Evolutionary conservation across 2,329 filamentous ascomycete species (phyloP), one percentile per base, ranked within the genome.

Genomic region (Alternaria triticina): DNA sequence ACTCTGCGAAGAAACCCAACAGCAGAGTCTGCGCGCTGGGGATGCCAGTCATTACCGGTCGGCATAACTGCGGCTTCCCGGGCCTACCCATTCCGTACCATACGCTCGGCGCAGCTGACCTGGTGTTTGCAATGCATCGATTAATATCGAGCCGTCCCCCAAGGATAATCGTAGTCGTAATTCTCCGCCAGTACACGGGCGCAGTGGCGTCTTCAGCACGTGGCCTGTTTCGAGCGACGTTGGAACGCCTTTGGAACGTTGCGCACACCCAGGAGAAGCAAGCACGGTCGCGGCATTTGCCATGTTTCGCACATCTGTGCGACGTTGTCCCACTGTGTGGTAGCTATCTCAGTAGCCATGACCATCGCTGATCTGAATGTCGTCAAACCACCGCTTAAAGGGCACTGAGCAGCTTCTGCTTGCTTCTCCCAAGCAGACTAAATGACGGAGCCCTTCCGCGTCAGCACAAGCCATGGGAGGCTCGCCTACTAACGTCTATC

Each of bases 111-210:
- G 20, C 36, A 28, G 45, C 25, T n/a, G 27, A 17, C 6, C 22
- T 51, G 15, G 15, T 45, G 54, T 51, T 51, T 45, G 25, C 36
- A 33, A 59, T 30, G 40, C 56, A 30, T 54, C 43, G 40, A 55
- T 59, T 54, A 62, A 62, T 49, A 20, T 55, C 60, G 50, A 50
- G 60, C 55, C 55, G 50, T 4, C 50, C 20, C 30, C 22, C 25
- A 62, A 50, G 56, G 49, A 17, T 49, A 10, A 15, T 15, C 6
- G 20, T 3, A 44, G 13, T 43, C 28, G 17, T n/a, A 59, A 62
- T 62, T 59, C 50, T 62, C 60, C 60, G 60, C 60, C 60, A 62
- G 60, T 62, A 49, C 27, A 55, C 45, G 50, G 33, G 17, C 17
- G 50, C 30, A 22, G 44, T 46, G 45, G 25, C 20, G 17, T n/a